phyloP scores from a whole-genome alignment of 805 yeast genomes.

The Torulaspora gathmanii region DNA sequence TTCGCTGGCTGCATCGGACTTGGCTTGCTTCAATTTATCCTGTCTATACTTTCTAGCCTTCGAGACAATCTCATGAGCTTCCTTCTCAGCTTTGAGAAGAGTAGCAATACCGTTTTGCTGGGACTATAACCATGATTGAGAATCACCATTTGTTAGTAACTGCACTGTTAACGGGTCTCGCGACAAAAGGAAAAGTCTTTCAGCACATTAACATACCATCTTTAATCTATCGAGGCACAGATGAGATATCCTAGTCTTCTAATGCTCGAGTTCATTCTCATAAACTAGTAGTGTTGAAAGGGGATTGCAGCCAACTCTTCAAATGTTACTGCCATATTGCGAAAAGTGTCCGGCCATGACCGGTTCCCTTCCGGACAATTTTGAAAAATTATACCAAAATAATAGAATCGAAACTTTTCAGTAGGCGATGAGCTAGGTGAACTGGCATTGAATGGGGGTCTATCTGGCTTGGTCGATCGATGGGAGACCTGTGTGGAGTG shows the following conservation, averaged over 20 bases:
- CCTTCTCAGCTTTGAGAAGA: constrained; percentile 73
- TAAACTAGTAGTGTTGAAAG: not conserved
- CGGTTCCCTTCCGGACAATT: constrained; percentile 5
- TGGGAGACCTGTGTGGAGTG: constrained; percentile 38
- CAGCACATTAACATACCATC: constrained; percentile 1
- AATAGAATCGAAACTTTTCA: constrained; percentile 4
- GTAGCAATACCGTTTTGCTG: constrained; percentile 38
- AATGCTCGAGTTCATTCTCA: not conserved
- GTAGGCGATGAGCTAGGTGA: constrained; percentile 5
- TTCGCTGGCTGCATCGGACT: constrained; percentile 86
- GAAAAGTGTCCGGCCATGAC: constrained; percentile 1
- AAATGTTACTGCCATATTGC: constrained; percentile 1
- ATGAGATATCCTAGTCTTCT: not conserved
- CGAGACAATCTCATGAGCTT: constrained; percentile 93
- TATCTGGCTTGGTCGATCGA: not conserved
- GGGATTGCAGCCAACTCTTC: constrained; percentile 14
- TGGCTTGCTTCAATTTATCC: constrained; percentile 86
- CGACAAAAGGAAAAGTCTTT: not conserved
- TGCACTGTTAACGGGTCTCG: not conserved
- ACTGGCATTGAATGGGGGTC: not conserved
- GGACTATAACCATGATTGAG: constrained; percentile 13
- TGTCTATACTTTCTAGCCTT: constrained; percentile 81
- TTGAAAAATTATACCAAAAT: not conserved
- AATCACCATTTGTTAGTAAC: constrained; percentile 1
- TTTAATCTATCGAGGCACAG: not conserved